Evolutionary conservation across 2,329 filamentous ascomycete genomes (phyloP).

Genomic region (Pestalotiopsis sp.): DNA sequence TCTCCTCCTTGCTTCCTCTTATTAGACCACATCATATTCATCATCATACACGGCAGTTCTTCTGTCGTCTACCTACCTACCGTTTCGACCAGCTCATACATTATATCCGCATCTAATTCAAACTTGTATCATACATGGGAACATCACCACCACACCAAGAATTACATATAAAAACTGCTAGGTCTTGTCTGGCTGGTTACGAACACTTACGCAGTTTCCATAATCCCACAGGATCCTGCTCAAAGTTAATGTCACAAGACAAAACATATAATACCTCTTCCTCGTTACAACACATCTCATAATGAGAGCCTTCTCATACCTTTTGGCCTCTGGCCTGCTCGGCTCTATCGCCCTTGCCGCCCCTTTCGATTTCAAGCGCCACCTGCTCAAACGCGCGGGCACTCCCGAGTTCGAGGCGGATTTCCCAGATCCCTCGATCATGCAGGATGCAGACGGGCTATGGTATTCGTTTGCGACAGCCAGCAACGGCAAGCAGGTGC

Average conservation of each 20-base stretch:
- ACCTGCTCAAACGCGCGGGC: slow-evolving; percentile 10
- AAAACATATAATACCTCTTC: not conserved
- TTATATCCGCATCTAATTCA: too few species aligned
- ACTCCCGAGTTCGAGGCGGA: slow-evolving; percentile 37
- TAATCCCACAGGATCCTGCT: not conserved
- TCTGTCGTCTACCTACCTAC: not conserved
- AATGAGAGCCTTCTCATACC: not conserved
- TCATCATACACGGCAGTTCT: not conserved
- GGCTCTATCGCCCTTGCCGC: not conserved
- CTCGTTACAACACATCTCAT: not conserved
- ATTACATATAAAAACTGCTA: too few species aligned
- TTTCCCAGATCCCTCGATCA: slow-evolving; percentile 58
- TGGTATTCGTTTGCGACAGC: slow-evolving; percentile 64
- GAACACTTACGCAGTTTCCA: too few species aligned
- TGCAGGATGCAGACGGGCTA: slow-evolving; percentile 46
- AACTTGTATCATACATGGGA: too few species aligned
- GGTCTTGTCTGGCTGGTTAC: too few species aligned
- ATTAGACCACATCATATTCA: not conserved
- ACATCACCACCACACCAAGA: too few species aligned
- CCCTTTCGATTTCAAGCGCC: not conserved
- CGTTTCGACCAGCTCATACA: not conserved
- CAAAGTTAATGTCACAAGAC: not conserved
- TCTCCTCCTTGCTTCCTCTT: not conserved
- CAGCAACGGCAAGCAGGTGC: slow-evolving; percentile 51
- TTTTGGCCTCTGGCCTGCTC: slow-evolving; percentile 5